phyloP scores from a whole-genome alignment of 2,329 filamentous ascomycete genomes.

The Neofusicoccum ribis region DNA sequence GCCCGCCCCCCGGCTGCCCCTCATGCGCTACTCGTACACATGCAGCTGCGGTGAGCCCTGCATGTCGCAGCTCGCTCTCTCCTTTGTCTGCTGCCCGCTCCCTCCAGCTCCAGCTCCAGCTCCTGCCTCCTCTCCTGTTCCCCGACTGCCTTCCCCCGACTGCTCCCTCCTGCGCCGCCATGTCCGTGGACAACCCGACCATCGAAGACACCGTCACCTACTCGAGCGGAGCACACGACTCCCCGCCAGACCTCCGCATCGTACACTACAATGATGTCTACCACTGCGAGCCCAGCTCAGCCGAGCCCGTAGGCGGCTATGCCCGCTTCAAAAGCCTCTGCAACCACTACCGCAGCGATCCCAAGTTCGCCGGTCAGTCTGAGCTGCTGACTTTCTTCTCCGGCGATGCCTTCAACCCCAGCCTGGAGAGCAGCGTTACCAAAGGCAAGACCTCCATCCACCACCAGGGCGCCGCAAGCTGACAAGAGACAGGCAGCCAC shows the following conservation, averaged over 20 bases:
- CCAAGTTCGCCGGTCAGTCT: slow-evolving; percentile 63
- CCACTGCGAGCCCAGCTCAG: slow-evolving; percentile 72
- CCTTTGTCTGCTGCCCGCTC: slow-evolving; percentile 4
- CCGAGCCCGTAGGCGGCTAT: slow-evolving; percentile 80
- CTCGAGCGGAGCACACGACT: slow-evolving; percentile 44
- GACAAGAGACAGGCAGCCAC: slow-evolving; percentile 59
- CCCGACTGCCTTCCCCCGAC: neutral
- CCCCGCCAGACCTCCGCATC: slow-evolving; percentile 71
- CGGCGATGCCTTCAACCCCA: slow-evolving; percentile 90
- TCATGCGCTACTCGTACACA: slow-evolving; percentile 1
- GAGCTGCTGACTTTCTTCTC: slow-evolving; percentile 79
- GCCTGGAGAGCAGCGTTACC: slow-evolving; percentile 82
- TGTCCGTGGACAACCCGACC: slow-evolving; percentile 21
- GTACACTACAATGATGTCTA: slow-evolving; percentile 95
- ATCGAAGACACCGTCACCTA: slow-evolving; percentile 43
- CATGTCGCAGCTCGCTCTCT: neutral
- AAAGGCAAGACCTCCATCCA: slow-evolving; percentile 59
- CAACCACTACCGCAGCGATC: slow-evolving; percentile 69
- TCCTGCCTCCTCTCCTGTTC: neutral
- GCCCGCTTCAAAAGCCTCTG: slow-evolving; percentile 77
- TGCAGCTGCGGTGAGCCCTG: slow-evolving; percentile 17
- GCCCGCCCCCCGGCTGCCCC: neutral
- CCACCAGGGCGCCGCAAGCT: neutral
- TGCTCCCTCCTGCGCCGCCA: neutral
- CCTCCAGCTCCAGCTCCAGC: neutral